These are phyloP conservation scores for Choanephora cucurbitarum DNA, from an alignment of 371 early-diverging fungal genomes.

Conservation along the genomic window DNA sequence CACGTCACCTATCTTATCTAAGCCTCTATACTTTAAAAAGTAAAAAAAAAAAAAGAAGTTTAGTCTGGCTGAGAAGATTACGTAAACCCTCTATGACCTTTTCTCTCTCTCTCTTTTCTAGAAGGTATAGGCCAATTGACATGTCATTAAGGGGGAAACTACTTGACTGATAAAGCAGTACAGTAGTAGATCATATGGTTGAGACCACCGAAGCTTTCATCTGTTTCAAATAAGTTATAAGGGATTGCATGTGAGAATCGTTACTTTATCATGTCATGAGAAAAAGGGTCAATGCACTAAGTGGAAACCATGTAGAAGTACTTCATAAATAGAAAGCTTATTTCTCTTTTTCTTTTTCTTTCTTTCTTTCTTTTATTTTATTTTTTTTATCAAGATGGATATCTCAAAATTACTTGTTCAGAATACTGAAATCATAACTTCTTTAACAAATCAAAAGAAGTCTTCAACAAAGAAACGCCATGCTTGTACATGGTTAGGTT, in stretches of 20 bases:
- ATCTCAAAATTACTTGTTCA: conserved; percentile 19
- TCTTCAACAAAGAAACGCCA: conserved; percentile 16
- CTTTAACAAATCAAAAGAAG: not conserved
- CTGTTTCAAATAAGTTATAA: not conserved
- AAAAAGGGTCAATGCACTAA: not conserved
- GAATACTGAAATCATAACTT: conserved; percentile 4
- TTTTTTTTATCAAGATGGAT: conserved; percentile 14
- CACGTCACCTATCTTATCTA: too few species aligned
- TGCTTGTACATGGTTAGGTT: conserved; percentile 27
- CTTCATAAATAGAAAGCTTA: conserved; percentile 3
- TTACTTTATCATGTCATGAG: not conserved
- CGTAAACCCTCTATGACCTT: too few species aligned
- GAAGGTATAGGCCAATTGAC: too few species aligned
- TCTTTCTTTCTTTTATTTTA: conserved; percentile 1
- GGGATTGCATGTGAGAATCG: not conserved
- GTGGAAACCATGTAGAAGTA: not conserved
- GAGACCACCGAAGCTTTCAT: not conserved
- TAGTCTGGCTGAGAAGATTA: too few species aligned
- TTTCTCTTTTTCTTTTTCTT: conserved; percentile 9
- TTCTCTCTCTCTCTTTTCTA: too few species aligned
- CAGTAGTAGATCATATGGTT: too few species aligned
- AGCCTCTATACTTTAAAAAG: too few species aligned
- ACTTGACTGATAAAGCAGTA: too few species aligned
- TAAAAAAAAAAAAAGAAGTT: too few species aligned
- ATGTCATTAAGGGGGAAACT: too few species aligned